Base-by-base conservation (phyloP, 768 basidiomycete species). In the Xerocomellus dryophilus region DNA sequence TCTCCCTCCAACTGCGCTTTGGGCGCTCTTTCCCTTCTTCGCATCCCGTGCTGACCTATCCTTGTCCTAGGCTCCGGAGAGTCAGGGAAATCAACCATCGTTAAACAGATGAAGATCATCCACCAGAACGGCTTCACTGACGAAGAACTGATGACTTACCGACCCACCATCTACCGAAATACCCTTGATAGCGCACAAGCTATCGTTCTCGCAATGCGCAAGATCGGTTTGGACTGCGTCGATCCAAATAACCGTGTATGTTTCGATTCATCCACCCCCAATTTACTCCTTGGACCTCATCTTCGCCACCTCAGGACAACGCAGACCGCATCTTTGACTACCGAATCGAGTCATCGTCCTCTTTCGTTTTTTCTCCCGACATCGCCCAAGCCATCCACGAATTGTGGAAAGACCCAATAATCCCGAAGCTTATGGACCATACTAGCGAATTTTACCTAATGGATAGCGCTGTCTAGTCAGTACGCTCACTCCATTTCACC, bases 21-120 rank as follows among this genome's bases (percentile, higher is more conserved):
- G 23, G 55, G 58, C 55, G 48, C 41, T 62, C 50, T 48, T 53
- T 50, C 48, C 38, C 49, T 29, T 40, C n/a, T 41, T 11, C 11
- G 15, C 38, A 17, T 42, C 31, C 35, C 7, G 10, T 29, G 12
- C 48, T n/a, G 7, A 61, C 27, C 21, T 34, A 0, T 43, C 51
- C 25, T 6, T 29, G 18, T 25, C n/a, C 14, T 61, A 95, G 94
- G 95, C 51, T 94, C 93, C 14, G 93, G 95, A 63, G 93, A 96
- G 75, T 91, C 89, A 1, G 96, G 95, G 7, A 98, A 98, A 74
- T 86, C 84, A 5, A 98, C 95, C 0, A 93, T 98, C 59, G 93
- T 97, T 34, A 98, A 98, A 69, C 95, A 98, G 71, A 97, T 98
- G 94, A 97, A 96, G 79, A 95, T 98, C 53, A 94, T 98, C 45